Percentiles rank a stretch among this genome's conserved stretches.
Evolutionary conservation across 176 grass and related monocot species (phyloP).

Genomic region (Oryza officinalis): DNA sequence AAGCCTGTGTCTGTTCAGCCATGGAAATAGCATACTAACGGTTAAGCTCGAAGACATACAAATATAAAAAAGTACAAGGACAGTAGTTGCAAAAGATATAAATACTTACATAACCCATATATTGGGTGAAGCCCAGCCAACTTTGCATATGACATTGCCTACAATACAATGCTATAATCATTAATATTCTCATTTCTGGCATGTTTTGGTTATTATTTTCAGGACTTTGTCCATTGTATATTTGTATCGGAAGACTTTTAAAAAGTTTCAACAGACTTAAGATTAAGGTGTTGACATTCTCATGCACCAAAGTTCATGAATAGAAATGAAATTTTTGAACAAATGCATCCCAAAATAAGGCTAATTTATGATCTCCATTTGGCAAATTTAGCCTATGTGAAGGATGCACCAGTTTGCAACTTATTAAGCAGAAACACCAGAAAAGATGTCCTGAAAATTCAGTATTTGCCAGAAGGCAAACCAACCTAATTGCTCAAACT

Average conservation of each 20-base stretch:
- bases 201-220: background rate
- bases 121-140: slow-evolving; percentile 93
- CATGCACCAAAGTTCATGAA: background rate
- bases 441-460: background rate
- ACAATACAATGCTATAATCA: slow-evolving; percentile 23
- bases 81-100: background rate
- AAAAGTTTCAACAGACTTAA: background rate
- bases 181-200: slow-evolving; percentile 2
- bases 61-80: background rate
- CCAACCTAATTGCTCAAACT: background rate
- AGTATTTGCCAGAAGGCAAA: background rate
- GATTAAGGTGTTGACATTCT: background rate
- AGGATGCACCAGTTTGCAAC: background rate
- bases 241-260: background rate
- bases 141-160: slow-evolving; percentile 97
- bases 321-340: background rate
- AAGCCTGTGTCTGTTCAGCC: slow-evolving; percentile 78
- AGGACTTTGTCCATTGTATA: background rate
- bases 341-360: background rate
- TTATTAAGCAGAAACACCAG: background rate
- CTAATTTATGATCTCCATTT: background rate
- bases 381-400: background rate
- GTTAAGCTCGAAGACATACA: slow-evolving; percentile 1
- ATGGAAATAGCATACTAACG: slow-evolving; percentile 37
- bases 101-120: slow-evolving; percentile 92